Evolutionary conservation across 1,284 basidiomycete species (phyloP).

Genomic region (Lentinula novae-zelandiae): DNA sequence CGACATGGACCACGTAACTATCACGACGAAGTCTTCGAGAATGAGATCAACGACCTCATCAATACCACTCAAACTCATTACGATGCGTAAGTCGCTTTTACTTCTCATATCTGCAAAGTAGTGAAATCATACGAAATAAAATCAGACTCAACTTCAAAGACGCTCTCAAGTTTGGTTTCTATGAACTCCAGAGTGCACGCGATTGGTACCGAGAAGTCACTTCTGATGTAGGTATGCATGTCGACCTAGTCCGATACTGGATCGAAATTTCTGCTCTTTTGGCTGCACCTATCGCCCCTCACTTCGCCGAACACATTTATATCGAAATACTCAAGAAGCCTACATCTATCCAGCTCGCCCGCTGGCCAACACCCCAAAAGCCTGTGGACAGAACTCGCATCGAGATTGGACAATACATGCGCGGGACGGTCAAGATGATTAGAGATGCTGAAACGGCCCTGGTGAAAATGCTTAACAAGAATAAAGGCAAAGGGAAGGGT

Average conservation of each 20-base stretch:
- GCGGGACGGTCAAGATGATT: conserved; percentile 81
- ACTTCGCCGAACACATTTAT: conserved; percentile 95
- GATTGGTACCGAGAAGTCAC: conserved; percentile 98
- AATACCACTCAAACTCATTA: conserved; percentile 78
- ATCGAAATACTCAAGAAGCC: conserved; percentile 69
- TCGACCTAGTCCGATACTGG: conserved; percentile 76
- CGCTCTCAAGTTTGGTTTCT: conserved; percentile 93
- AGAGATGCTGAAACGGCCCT: conserved; percentile 84
- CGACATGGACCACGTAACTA: conserved; percentile 70
- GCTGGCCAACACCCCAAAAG: conserved; percentile 67
- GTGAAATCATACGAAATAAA: conserved; percentile 1
- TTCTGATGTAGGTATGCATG: conserved; percentile 88
- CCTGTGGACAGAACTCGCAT: conserved; percentile 61
- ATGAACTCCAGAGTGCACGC: conserved; percentile 88
- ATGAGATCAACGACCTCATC: conserved; percentile 88
- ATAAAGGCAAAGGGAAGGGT: conserved; percentile 44
- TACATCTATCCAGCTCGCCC: conserved; percentile 78
- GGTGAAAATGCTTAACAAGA: conserved; percentile 73
- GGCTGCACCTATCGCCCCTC: conserved; percentile 88
- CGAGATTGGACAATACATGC: conserved; percentile 82
- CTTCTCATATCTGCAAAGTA: background rate
- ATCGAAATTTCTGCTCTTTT: conserved; percentile 80
- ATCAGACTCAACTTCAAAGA: conserved; percentile 91
- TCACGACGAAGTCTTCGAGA: conserved; percentile 88
- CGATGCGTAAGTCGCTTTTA: conserved; percentile 58